Percentiles rank a stretch among this genome's conserved stretches.
These are phyloP conservation scores for Agrocybe praecox DNA, from an alignment of 768 basidiomycete genomes.

Conservation along the genomic window DNA sequence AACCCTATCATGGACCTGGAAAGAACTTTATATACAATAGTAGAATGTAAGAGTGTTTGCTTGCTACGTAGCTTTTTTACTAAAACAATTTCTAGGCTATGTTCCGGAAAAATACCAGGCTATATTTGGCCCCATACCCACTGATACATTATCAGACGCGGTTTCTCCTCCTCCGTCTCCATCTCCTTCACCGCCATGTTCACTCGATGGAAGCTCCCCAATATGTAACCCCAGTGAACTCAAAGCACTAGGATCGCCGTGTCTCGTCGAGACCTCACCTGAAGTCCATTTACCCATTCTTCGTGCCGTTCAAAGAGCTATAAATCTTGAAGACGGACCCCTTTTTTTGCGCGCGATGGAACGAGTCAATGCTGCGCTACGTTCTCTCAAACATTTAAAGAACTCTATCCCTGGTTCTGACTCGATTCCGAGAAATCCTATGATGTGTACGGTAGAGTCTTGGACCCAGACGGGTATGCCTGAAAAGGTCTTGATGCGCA, in stretches of 20 bases:
- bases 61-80: background rate
- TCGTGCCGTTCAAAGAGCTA: constrained; percentile 68
- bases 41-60: constrained; percentile 56
- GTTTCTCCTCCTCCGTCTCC: constrained; percentile 40
- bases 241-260: constrained; percentile 32
- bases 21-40: constrained; percentile 67
- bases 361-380: constrained; percentile 63
- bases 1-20: constrained; percentile 84
- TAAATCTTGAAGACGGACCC: constrained; percentile 70
- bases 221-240: constrained; percentile 28
- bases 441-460: constrained; percentile 46
- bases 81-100: constrained; percentile 48
- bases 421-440: constrained; percentile 43
- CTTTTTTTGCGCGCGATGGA: constrained; percentile 66
- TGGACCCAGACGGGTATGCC: constrained; percentile 64
- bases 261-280: constrained; percentile 22
- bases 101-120: constrained; percentile 65
- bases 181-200: constrained; percentile 38
- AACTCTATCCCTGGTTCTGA: constrained; percentile 54
- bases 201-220: constrained; percentile 30
- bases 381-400: constrained; percentile 65
- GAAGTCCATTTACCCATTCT: constrained; percentile 39
- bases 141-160: constrained; percentile 42
- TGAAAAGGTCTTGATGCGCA: constrained; percentile 66
- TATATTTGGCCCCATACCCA: constrained; percentile 70